Evolutionary conservation across 345 rosid genomes (phyloP).

Genomic region (Eucalyptus viminalis): DNA sequence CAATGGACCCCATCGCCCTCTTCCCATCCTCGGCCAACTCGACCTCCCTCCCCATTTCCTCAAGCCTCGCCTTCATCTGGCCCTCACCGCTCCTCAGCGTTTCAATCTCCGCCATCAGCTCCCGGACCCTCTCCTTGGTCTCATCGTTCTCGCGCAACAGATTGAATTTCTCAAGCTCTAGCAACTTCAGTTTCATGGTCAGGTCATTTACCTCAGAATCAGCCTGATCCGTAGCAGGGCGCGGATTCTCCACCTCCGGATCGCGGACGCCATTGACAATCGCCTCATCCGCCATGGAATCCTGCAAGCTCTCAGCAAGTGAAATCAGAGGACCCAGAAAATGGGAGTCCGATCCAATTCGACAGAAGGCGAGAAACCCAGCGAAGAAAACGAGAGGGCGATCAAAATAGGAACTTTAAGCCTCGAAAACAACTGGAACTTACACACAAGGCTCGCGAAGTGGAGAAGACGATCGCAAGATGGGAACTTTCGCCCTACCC

Average conservation of each 20-base stretch:
- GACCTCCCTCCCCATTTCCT: slow-evolving; percentile 28
- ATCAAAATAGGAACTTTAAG: neutral
- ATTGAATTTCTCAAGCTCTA: slow-evolving; percentile 40
- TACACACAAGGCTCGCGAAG: neutral
- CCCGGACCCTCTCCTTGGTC: slow-evolving; percentile 14
- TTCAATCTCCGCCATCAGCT: slow-evolving; percentile 19
- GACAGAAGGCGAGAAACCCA: neutral
- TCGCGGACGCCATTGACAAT: slow-evolving; percentile 4
- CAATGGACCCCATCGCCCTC: slow-evolving; percentile 28
- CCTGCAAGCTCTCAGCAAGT: neutral
- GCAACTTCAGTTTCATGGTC: slow-evolving; percentile 14
- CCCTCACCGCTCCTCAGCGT: slow-evolving; percentile 19
- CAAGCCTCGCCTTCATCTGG: slow-evolving; percentile 23
- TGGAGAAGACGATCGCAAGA: neutral
- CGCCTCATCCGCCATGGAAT: neutral
- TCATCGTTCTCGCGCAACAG: slow-evolving; percentile 22
- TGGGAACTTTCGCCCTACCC: neutral
- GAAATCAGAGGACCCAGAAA: neutral
- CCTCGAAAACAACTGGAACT: neutral
- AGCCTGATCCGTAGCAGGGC: neutral
- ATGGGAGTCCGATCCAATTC: neutral
- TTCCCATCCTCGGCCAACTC: slow-evolving; percentile 42
- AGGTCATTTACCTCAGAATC: slow-evolving; percentile 11
- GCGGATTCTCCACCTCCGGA: slow-evolving; percentile 13
- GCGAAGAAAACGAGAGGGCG: neutral